Conservation (phyloP, 371 early-diverging fungal genomes). For the Saksenaea oblongispora region DNA sequence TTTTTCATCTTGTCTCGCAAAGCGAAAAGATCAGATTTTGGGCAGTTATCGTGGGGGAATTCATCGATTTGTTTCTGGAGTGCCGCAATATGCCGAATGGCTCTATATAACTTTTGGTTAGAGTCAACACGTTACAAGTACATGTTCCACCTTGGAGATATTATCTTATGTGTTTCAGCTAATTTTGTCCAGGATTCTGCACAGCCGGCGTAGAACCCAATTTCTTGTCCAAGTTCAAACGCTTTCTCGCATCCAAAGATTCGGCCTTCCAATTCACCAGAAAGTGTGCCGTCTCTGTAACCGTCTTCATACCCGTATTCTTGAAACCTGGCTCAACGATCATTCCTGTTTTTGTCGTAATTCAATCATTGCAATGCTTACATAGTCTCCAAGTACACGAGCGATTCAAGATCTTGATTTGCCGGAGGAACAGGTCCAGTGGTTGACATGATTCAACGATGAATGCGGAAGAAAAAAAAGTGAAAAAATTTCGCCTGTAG, state of each 20-base stretch:
- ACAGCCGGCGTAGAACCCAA: slow-evolving; percentile 76
- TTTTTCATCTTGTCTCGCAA: slow-evolving; percentile 61
- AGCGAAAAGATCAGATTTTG: slow-evolving; percentile 57
- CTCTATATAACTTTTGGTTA: slow-evolving; percentile 17
- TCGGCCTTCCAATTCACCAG: slow-evolving; percentile 72
- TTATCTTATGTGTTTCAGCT: slow-evolving; percentile 31
- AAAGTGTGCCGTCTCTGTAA: slow-evolving; percentile 57
- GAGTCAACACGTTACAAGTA: neutral
- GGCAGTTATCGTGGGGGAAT: slow-evolving; percentile 61
- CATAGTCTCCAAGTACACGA: slow-evolving; percentile 67
- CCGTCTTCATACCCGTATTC: slow-evolving; percentile 71
- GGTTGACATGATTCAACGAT: neutral
- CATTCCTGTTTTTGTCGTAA: neutral
- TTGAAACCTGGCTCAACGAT: slow-evolving; percentile 56
- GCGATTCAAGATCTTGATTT: slow-evolving; percentile 53
- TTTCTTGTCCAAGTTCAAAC: slow-evolving; percentile 68
- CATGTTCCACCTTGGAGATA: slow-evolving; percentile 40
- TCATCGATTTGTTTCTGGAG: slow-evolving; percentile 47
- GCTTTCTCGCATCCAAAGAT: slow-evolving; percentile 75
- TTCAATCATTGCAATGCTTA: slow-evolving; percentile 22
- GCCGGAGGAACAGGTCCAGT: neutral
- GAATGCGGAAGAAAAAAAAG: neutral
- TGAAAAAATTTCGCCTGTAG: neutral
- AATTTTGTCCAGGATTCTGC: slow-evolving; percentile 63
- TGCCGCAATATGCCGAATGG: slow-evolving; percentile 50